These are phyloP conservation scores for Fusarium stilboides DNA, from an alignment of 2,329 filamentous ascomycete genomes.

Conservation along the genomic window DNA sequence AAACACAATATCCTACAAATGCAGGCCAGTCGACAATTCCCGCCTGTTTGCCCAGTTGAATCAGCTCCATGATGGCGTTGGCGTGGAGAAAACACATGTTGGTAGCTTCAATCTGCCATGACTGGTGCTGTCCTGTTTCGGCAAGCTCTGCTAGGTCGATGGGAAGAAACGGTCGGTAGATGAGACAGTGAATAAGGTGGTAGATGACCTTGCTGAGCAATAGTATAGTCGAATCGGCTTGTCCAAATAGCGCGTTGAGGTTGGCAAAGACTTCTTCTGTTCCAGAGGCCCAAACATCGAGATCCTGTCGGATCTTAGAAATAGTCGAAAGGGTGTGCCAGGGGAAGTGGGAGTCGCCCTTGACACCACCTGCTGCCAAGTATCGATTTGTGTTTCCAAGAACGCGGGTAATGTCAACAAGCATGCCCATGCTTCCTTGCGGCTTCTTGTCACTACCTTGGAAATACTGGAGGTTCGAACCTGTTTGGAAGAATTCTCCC, in stretches of 20 bases:
- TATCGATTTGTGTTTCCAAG: constrained; percentile 88
- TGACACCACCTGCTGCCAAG: constrained; percentile 86
- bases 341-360: constrained; percentile 90
- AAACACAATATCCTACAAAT: constrained; percentile 89
- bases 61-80: constrained; percentile 87
- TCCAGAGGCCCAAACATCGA: constrained; percentile 88
- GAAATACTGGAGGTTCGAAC: constrained; percentile 82
- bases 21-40: constrained; percentile 86
- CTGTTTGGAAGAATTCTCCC: constrained; percentile 85
- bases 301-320: constrained; percentile 87
- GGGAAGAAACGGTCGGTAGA: constrained; percentile 89
- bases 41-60: constrained; percentile 82
- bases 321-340: constrained; percentile 90
- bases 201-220: constrained; percentile 90
- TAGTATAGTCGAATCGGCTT: constrained; percentile 82
- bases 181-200: constrained; percentile 87
- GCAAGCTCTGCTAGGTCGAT: constrained; percentile 86
- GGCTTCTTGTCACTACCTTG: constrained; percentile 77
- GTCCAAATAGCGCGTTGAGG: constrained; percentile 81
- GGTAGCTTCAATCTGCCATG: constrained; percentile 93
- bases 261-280: constrained; percentile 85
- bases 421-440: constrained; percentile 83
- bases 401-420: constrained; percentile 88
- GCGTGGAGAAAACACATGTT: constrained; percentile 90
- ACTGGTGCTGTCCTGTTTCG: constrained; percentile 86